Percentiles rank a stretch among this genome's conserved stretches.
phyloP scores from a whole-genome alignment of 768 basidiomycete genomes.

The Sporobolomyces roseus region DNA sequence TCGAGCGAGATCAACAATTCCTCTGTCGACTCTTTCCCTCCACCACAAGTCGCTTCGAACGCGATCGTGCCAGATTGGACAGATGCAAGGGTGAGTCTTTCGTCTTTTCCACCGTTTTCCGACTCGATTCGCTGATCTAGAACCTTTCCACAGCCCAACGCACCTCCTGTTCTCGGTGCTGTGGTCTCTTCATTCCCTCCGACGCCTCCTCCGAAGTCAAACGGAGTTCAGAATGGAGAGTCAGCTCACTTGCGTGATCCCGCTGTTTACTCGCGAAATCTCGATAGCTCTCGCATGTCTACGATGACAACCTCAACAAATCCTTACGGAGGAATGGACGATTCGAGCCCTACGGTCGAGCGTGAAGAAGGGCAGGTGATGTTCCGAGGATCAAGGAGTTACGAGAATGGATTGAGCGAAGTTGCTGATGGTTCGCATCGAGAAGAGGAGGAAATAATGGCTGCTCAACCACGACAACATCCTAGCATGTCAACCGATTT shows the following conservation, averaged over 20 bases:
- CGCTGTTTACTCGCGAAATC: too few species aligned
- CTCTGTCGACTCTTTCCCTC: too few species aligned
- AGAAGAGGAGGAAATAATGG: too few species aligned
- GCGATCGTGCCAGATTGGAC: slow-evolving; percentile 5
- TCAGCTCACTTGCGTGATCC: too few species aligned
- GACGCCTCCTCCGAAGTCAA: slow-evolving; percentile 28
- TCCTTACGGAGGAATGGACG: slow-evolving; percentile 35
- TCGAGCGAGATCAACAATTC: too few species aligned
- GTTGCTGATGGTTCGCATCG: slow-evolving; percentile 1
- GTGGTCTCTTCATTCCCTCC: slow-evolving; percentile 18
- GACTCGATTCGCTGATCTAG: too few species aligned
- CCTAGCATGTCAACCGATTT: too few species aligned
- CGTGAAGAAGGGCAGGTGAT: slow-evolving; percentile 22
- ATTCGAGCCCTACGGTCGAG: neutral
- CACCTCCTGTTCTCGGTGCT: slow-evolving; percentile 14
- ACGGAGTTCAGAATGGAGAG: too few species aligned
- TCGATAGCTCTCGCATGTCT: neutral
- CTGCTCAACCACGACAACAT: too few species aligned
- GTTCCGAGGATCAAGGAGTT: slow-evolving; percentile 27
- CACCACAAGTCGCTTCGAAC: neutral
- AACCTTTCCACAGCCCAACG: slow-evolving; percentile 3
- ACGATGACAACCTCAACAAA: slow-evolving; percentile 1
- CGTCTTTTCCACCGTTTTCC: neutral
- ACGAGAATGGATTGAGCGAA: slow-evolving; percentile 10
- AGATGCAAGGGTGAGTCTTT: neutral